A percentile compares a stretch with the other conserved stretches of the same genome.
These are phyloP conservation scores for Leptodermis oblonga DNA, from an alignment of 257 asterid species.

Conservation along the genomic window DNA sequence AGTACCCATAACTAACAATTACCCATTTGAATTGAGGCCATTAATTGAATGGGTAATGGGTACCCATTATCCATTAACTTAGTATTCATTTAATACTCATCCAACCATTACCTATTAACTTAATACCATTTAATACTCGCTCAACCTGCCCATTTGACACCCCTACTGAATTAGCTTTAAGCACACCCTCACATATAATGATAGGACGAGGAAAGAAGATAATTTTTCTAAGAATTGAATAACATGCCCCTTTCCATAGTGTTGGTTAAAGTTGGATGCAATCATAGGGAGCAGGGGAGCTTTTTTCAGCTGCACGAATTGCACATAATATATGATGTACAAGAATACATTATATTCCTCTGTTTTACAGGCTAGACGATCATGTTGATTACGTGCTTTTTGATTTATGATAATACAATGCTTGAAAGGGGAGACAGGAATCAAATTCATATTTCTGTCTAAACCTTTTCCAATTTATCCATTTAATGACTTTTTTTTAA, in stretches of 20 bases:
- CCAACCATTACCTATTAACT: no score
- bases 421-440: not conserved
- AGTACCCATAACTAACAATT: no score
- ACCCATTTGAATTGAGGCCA: no score
- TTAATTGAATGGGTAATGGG: no score
- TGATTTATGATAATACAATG: not conserved
- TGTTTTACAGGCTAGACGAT: not conserved
- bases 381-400: not conserved
- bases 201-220: not conserved
- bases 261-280: not conserved
- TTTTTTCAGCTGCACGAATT: not conserved
- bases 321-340: not conserved
- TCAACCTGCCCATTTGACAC: no score
- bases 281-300: not conserved
- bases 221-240: not conserved
- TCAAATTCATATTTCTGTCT: not conserved
- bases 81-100: no score
- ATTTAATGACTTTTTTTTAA: no score
- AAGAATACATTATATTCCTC: not conserved
- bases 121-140: no score
- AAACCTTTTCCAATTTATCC: no score
- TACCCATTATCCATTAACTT: no score
- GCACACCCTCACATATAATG: not conserved
- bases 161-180: not conserved
- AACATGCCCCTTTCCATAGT: not conserved